Evolutionary conservation across 2,329 filamentous ascomycete species (phyloP).

Genomic region (Pestalotiopsis fici): DNA sequence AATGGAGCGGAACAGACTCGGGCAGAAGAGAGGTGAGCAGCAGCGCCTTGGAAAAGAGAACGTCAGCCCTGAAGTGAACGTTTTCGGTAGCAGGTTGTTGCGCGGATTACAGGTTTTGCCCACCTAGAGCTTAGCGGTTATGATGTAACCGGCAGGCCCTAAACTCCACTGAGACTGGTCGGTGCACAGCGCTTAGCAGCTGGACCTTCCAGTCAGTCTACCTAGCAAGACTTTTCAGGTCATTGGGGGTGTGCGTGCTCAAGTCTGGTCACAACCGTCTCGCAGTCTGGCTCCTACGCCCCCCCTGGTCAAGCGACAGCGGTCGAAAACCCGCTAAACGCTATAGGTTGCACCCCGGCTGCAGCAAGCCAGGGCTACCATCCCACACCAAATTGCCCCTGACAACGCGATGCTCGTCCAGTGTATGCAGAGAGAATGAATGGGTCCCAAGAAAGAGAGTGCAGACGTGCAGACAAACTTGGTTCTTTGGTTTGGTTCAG

Average conservation of each 20-base stretch:
- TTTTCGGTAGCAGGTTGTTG: not conserved
- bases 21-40: too few relatives aligned
- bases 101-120: constrained; percentile 10
- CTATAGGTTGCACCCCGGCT: constrained; percentile 7
- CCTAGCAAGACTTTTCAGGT: constrained; percentile 13
- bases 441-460: not conserved
- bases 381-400: constrained; percentile 16
- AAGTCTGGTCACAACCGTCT: too few relatives aligned
- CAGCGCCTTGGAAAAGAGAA: not conserved
- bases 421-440: not conserved
- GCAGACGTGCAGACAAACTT: not conserved
- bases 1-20: not conserved
- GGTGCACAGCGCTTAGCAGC: constrained; percentile 10
- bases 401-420: constrained; percentile 12
- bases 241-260: constrained; percentile 27
- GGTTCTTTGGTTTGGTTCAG: not conserved
- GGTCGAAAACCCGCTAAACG: constrained; percentile 14
- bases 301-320: constrained; percentile 10
- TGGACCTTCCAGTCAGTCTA: too few relatives aligned
- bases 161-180: not conserved
- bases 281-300: not conserved
- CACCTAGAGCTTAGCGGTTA: not conserved
- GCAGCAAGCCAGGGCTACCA: constrained; percentile 4
- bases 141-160: constrained; percentile 11
- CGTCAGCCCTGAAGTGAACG: constrained; percentile 1